Conservation (phyloP, 352 stramenopile genomes). For the Pythium sukuiense region DNA sequence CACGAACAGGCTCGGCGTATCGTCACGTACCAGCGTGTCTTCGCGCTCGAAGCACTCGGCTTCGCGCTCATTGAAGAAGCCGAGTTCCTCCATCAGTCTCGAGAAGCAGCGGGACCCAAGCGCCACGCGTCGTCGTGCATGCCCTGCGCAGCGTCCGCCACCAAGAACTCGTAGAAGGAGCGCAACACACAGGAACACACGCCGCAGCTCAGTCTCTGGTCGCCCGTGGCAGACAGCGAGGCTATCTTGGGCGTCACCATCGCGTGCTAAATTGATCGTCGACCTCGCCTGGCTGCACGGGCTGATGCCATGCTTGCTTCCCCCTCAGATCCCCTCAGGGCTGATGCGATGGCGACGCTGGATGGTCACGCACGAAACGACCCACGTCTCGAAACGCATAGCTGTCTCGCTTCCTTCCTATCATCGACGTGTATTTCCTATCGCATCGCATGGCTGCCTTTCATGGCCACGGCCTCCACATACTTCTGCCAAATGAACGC, state of each 20-base stretch:
- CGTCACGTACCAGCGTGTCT: constrained; percentile 59
- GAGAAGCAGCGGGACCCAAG: constrained; percentile 8
- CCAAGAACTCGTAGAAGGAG: constrained; percentile 14
- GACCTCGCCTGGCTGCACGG: background rate
- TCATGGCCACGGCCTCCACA: constrained; percentile 35
- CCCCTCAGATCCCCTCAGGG: background rate
- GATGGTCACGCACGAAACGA: background rate
- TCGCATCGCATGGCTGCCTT: constrained; percentile 2
- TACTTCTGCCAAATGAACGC: constrained; percentile 78
- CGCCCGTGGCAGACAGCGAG: background rate
- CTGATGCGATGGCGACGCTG: background rate
- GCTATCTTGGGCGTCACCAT: constrained; percentile 26
- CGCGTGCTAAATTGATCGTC: constrained; percentile 6
- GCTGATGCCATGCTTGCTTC: background rate
- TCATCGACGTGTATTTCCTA: constrained; percentile 2
- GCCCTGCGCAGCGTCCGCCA: constrained; percentile 24
- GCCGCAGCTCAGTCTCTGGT: background rate
- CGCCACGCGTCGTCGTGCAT: constrained; percentile 41
- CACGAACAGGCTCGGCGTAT: background rate
- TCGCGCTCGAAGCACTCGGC: constrained; percentile 84
- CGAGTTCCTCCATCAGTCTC: constrained; percentile 71
- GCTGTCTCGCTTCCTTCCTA: background rate
- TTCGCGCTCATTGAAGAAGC: constrained; percentile 83
- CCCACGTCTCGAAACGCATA: constrained; percentile 1
- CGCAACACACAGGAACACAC: constrained; percentile 1